Evolutionary conservation across 192 early-diverging fungal genomes (phyloP), one percentile per base, ranked within the genome.

Genomic region (Bifiguratus adelaidae): DNA sequence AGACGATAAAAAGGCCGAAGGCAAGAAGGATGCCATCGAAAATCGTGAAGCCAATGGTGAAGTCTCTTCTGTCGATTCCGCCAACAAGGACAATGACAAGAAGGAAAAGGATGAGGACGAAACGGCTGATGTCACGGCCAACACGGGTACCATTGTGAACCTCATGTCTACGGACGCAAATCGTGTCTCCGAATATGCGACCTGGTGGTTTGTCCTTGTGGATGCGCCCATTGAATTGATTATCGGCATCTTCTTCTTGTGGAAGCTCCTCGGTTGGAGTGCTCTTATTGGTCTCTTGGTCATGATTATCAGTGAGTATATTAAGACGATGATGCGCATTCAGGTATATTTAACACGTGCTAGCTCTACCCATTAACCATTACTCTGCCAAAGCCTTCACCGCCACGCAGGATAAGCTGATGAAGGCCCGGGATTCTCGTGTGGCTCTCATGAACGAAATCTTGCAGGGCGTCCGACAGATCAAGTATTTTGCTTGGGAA

Each of bases 361-460:
- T 70, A 6, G 63, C 63, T n/a, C 28, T 70, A 3, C 72, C 72
- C 2, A 44, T 53, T 24, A 61, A 58, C 48, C 62, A 60, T 43
- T 46, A 34, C 44, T 60, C 50, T 19, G 48, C 67, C 1, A 61
- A 60, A 24, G 4, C 47, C 3, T 70, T 60, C 47, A 41, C 56
- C 27, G 55, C 50, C 13, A 68, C 65, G 23, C 80, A 89, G 56
- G 66, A 77, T n/a, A 56, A 73, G 9, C 53, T 80, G 13, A 78
- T 86, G 59, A 61, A 58, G 35, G 62, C 72, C 2, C 82, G 82
- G n/a, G 86, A 89, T 56, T 71, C 56, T 37, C 76, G 86, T 18
- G 54, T 80, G 13, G 68, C 64, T 28, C 57, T 83, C 8, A 79
- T 81, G 60, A 77, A 87, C 53, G 82, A 89, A 48, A 54, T 89